Base-by-base conservation (phyloP, 441 rosid genomes). In the Gossypium gossypioides region DNA sequence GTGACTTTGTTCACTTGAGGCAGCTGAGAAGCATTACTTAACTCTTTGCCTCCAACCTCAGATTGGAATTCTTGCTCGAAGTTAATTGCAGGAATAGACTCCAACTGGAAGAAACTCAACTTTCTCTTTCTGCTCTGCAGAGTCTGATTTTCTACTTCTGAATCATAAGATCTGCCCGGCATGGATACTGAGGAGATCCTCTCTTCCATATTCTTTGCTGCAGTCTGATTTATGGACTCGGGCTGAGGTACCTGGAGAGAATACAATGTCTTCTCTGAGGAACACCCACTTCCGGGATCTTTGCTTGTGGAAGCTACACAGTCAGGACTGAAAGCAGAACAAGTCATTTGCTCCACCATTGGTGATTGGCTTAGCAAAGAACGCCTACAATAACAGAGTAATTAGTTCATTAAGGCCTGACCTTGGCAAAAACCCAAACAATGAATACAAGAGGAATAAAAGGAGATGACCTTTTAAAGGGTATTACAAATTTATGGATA, bases 341-440 rank as follows among this genome's bases (percentile, higher is more conserved):
- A 72, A 55, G 71, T 67, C 27, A 83, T 78, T 74, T 75, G 87
- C 68, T 81, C 76, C 27, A 27, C 84, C 74, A 85, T 63, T 59
- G 99, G 99, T 66, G 96, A 92, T 75, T 95, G 99, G 76, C 90
- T 95, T 68, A 95, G 93, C 85, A 95, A 82, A 65, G 98, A 95
- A 73, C 91, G 97, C 85, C 99, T 95, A 83, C 61, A 52, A 69
- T 77, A 65, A 46, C 67, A 77, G 42, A 68, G n/a, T 0, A 54
- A 61, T 73, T 63, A 71, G 67, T 71, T 71, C 44, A 25, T 37
- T 10, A 51, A 55, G 4, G 57, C 65, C 9, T 25, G 69, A 74
- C 54, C 34, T 44, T 68, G 57, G 34, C 21, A 59, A 46, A 63
- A 66, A 34, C 19, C 58, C 16, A 48, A 66, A 37, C 37, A 52